Base-by-base conservation (phyloP, 2,329 filamentous ascomycete species). In the Colletotrichum sp. region DNA sequence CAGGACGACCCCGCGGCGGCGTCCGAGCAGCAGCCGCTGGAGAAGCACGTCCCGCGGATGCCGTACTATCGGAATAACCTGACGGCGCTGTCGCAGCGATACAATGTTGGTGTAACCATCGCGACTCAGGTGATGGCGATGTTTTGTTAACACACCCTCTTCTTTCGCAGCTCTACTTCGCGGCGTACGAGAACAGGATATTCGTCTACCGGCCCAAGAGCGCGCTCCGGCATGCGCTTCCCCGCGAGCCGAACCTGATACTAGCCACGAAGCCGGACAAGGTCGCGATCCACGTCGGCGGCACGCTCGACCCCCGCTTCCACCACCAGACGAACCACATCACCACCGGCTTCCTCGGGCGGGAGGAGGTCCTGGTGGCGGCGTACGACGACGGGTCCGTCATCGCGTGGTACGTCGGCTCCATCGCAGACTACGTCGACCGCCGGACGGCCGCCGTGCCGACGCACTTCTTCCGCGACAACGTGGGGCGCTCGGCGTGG, bases 401-500 rank as follows among this genome's bases (percentile, higher is more conserved):
- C 4, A 86, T 92, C 63, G 93, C 90, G 8, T 96, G 94, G 82
- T 92, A 94, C 80, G 93, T 92, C 1, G 88, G 88, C 64, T 85
- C 84, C 8, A 87, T 92, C 71, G 85, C 83, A 34, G 85, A 87
- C 15, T 87, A 85, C 52, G 83, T 93, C 52, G 83, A 85, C 78
- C 55, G 68, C 49, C 68, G 26, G 49, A 63, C 24, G 36, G 52
- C 55, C 72, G 24, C 81, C 82, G 59, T 59, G 6, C 79, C 86
- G 75, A 80, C 79, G 71, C 86, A 87, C 0, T 95, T 98, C 81
- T 95, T 98, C 73, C 91, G 92, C 75, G 91, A 94, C 49, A 96
- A 94, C 81, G 95, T 98, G 4, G 91, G 91, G 2, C 86, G 85
- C 28, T 96, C 95, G 76, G 96, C 96, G 4, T 99, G 97, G 97